Evolutionary conservation across 148 eudicot species (phyloP).

Genomic region (Rhododendron ovatum): DNA sequence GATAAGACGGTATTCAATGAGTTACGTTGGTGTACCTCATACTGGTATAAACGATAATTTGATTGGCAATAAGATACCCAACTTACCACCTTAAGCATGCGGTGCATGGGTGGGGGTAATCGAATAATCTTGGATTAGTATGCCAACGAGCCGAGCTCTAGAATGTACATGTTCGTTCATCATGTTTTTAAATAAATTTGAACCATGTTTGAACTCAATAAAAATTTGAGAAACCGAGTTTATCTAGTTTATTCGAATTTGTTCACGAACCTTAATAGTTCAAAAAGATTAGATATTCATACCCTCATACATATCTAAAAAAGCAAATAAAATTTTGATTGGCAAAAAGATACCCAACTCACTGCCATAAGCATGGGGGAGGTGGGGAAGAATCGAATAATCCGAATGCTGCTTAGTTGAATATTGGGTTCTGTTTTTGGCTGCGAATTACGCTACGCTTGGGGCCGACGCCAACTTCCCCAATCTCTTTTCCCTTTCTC

Average conservation of each 20-base stretch:
- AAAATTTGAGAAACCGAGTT: too few species aligned
- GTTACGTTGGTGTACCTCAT: neutral
- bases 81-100: neutral
- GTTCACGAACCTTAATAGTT: too few species aligned
- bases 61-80: neutral
- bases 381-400: neutral
- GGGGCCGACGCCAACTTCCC: neutral
- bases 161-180: too few species aligned
- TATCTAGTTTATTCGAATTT: too few species aligned
- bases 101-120: neutral
- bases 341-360: neutral
- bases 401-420: neutral
- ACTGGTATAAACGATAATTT: neutral
- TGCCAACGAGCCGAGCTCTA: too few species aligned
- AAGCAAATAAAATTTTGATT: neutral
- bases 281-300: too few species aligned
- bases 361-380: neutral
- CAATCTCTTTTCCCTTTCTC: neutral
- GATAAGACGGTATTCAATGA: neutral
- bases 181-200: too few species aligned
- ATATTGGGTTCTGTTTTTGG: neutral
- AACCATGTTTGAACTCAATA: too few species aligned
- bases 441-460: neutral
- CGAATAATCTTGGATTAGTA: neutral
- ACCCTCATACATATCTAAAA: too few species aligned